Evolutionary conservation across 805 yeast genomes (phyloP), one percentile per base, ranked within the genome.

Genomic region (Teunomyces funiuensis): DNA sequence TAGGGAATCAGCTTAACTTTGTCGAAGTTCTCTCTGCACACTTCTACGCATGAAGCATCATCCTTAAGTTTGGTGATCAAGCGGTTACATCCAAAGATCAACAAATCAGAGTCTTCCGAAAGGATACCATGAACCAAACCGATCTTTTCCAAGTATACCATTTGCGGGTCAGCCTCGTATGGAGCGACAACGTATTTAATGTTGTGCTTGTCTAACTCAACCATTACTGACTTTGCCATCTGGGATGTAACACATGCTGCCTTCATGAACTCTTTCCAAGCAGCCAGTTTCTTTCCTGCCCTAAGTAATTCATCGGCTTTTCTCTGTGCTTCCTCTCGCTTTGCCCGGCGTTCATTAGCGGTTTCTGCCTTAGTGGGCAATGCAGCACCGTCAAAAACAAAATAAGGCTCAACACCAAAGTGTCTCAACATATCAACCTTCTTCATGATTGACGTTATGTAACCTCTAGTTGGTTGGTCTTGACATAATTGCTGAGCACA

Each of bases 121-220:
- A 93, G 72, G 4, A 93, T 86, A 0, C 91, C 98, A 46, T 88
- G 84, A 5, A 88, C 91, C 1, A 80, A 39, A 0, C 91, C 91
- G 0, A 64, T 49, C 44, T 79, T 77, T 57, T 91, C 98, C 31
- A 93, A 71, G 54, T 82, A 88, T 7, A 90, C 98, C 85, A 93
- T 79, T 61, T 93, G 99, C 1, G 99, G 85, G 60, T 93, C 99
- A 0, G 99, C 99, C 65, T 93, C 99, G 58, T 88, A 93, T 0
- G 99, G 99, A 0, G 99, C 98, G 6, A 93, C 99, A 6, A 93
- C 77, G 53, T 78, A 91, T 44, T 73, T 76, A 37, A 93, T 79
- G 1, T 64, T 61, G 34, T 74, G 69, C 10, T 59, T 49, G 50
- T 80, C 81, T 47, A 95, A 71, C 53, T 77, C 83, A 29, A 83